These are phyloP conservation scores for Amylostereum areolatum DNA, from an alignment of 1,284 basidiomycete species.

Conservation along the genomic window DNA sequence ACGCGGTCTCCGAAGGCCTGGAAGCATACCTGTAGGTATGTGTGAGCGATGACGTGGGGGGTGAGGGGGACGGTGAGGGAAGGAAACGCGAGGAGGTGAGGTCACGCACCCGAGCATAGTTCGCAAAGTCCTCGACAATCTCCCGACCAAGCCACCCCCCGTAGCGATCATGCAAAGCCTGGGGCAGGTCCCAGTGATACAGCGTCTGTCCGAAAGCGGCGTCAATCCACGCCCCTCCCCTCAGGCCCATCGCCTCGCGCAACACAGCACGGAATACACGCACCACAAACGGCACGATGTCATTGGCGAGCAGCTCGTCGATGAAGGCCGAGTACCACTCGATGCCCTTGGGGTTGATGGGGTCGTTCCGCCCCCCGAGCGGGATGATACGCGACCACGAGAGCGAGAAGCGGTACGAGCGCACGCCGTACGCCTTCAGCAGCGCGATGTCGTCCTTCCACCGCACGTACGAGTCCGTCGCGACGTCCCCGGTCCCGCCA, in stretches of 20 bases:
- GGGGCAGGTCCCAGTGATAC: constrained; percentile 78
- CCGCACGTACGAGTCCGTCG: constrained; percentile 64
- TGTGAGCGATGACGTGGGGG: neutral
- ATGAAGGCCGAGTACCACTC: constrained; percentile 65
- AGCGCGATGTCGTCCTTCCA: constrained; percentile 68
- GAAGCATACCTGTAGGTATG: constrained; percentile 50
- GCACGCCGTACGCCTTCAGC: constrained; percentile 37
- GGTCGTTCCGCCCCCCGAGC: constrained; percentile 61
- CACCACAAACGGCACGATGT: constrained; percentile 67
- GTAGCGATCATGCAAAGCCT: constrained; percentile 64
- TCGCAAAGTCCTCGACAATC: constrained; percentile 56
- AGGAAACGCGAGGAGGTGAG: neutral
- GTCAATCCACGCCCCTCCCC: constrained; percentile 5
- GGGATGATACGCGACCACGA: constrained; percentile 74
- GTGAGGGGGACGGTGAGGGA: neutral
- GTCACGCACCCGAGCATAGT: constrained; percentile 50
- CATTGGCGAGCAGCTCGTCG: constrained; percentile 55
- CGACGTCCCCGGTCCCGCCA: constrained; percentile 59
- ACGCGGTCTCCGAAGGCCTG: constrained; percentile 70
- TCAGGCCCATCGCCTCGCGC: neutral
- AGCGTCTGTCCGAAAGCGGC: constrained; percentile 44
- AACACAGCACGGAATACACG: constrained; percentile 20
- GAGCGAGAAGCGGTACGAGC: constrained; percentile 52
- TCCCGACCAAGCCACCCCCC: constrained; percentile 68
- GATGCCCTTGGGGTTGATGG: constrained; percentile 64